Conservation (phyloP, 768 basidiomycete genomes). For the Suillus cothurnatus region DNA sequence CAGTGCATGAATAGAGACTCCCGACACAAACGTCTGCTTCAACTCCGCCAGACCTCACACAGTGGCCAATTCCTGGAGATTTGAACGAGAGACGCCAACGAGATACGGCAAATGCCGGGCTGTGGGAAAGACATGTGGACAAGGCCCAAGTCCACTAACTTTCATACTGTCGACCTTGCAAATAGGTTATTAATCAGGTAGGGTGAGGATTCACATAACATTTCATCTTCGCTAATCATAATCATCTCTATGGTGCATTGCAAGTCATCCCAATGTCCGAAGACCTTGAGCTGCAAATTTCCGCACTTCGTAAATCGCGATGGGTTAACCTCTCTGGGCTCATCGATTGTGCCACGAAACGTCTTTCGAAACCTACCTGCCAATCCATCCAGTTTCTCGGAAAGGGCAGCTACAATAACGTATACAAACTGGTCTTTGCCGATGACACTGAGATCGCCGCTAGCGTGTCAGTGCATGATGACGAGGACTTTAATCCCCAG, state of each 20-base stretch:
- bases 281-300: neutral
- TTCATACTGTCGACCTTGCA: no score
- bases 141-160: no score
- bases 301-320: neutral
- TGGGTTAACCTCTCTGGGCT: conserved; percentile 2
- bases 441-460: neutral
- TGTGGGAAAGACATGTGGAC: no score
- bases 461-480: neutral
- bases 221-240: neutral
- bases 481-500: neutral
- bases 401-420: neutral
- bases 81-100: no score
- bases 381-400: neutral
- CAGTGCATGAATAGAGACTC: no score
- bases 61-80: no score
- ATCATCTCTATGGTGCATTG: neutral
- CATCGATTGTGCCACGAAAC: neutral
- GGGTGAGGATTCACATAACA: neutral
- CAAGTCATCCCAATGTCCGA: neutral
- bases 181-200: neutral
- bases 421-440: neutral
- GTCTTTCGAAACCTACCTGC: neutral
- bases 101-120: no score
- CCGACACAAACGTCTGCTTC: no score
- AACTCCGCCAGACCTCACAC: no score